Conservation (phyloP, 768 basidiomycete species). For the Panaeolus cyanescens region DNA sequence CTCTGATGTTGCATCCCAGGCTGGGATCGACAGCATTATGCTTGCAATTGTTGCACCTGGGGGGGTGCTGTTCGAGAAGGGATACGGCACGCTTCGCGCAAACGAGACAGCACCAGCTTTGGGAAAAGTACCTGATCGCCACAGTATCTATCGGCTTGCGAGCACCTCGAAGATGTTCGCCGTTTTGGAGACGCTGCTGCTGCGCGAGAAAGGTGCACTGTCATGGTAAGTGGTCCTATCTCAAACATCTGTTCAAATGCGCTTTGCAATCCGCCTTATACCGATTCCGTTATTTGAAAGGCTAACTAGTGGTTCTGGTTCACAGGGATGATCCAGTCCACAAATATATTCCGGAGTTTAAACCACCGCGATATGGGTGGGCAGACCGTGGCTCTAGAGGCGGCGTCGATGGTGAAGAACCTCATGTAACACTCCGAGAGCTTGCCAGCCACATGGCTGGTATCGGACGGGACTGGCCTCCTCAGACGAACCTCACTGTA, state of each 20-base stretch:
- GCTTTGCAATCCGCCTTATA: no score
- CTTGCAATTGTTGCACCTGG: slow-evolving; percentile 50
- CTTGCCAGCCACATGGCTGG: slow-evolving; percentile 43
- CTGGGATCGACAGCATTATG: slow-evolving; percentile 47
- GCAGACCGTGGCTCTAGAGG: slow-evolving; percentile 21
- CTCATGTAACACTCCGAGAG: slow-evolving; percentile 40
- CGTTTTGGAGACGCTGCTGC: slow-evolving; percentile 46
- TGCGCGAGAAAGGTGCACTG: slow-evolving; percentile 46
- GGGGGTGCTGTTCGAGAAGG: slow-evolving; percentile 45
- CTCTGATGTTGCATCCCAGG: slow-evolving; percentile 23
- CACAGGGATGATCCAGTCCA: slow-evolving; percentile 52
- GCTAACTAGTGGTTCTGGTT: no score
- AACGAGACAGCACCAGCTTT: slow-evolving; percentile 37
- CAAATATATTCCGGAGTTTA: slow-evolving; percentile 43
- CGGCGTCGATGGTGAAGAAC: slow-evolving; percentile 15
- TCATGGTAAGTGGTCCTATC: slow-evolving; percentile 30
- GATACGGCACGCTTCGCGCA: slow-evolving; percentile 43
- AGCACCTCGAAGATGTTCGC: slow-evolving; percentile 55
- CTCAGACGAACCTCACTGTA: slow-evolving; percentile 23
- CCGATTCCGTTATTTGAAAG: no score
- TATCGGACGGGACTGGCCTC: slow-evolving; percentile 39
- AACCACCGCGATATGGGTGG: slow-evolving; percentile 36
- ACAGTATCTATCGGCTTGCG: slow-evolving; percentile 54
- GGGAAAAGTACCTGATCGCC: slow-evolving; percentile 28
- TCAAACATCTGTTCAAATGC: no score